phyloP scores from a whole-genome alignment of 2,329 filamentous ascomycete species.

The Diplodia scrobiculata region DNA sequence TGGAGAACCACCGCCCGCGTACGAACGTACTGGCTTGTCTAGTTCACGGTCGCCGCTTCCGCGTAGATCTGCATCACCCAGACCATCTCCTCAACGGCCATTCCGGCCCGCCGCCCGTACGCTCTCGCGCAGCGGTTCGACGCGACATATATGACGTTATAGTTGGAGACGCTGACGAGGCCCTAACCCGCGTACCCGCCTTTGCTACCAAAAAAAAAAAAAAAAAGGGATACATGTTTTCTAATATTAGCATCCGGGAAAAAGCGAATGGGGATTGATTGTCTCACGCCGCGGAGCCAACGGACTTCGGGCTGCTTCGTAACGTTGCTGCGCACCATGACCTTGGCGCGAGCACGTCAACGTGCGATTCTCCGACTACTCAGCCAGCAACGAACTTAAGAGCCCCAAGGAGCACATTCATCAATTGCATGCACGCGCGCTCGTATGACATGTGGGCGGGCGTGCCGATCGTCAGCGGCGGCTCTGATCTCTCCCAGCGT shows the following conservation, averaged over 20 bases:
- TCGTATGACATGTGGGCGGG: conserved; percentile 5
- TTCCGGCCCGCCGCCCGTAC: conserved; percentile 53
- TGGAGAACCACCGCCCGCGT: conserved; percentile 50
- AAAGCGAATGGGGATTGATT: conserved; percentile 20
- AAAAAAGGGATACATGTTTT: not conserved
- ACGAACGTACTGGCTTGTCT: conserved; percentile 53
- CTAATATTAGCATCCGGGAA: conserved; percentile 45
- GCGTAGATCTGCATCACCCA: conserved; percentile 49
- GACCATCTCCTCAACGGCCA: conserved; percentile 48
- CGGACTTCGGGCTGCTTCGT: conserved; percentile 49
- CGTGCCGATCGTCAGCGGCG: conserved; percentile 33
- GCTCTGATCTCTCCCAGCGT: conserved; percentile 47
- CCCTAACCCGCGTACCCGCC: conserved; percentile 40
- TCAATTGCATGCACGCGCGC: conserved; percentile 4
- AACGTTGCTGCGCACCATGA: conserved; percentile 44
- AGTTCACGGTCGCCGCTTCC: conserved; percentile 51
- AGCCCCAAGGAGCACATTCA: not conserved
- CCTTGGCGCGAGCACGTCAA: conserved; percentile 52
- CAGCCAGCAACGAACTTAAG: not conserved
- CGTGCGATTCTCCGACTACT: conserved; percentile 51
- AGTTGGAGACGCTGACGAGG: conserved; percentile 39
- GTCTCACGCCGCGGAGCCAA: conserved; percentile 45
- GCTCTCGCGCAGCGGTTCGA: conserved; percentile 53
- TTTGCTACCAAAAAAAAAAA: not conserved
- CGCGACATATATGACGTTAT: conserved; percentile 50